These are phyloP conservation scores for Saprolegnia parasitica DNA, from an alignment of 352 stramenopile genomes.

Conservation along the genomic window DNA sequence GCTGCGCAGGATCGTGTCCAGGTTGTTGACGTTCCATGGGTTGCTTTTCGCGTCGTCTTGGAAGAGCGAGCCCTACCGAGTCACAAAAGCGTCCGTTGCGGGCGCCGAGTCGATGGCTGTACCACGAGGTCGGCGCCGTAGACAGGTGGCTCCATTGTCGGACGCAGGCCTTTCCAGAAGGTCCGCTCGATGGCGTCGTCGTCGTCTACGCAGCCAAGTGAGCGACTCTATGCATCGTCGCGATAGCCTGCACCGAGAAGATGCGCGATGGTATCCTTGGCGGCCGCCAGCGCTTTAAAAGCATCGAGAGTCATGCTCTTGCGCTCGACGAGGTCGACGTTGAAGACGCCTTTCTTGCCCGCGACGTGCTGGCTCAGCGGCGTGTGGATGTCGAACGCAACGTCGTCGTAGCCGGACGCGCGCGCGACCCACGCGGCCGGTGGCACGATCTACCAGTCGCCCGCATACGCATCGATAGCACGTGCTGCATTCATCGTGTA, in stretches of 20 bases:
- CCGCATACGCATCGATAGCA: not conserved
- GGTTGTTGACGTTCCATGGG: slow-evolving; percentile 84
- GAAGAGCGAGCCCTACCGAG: slow-evolving; percentile 73
- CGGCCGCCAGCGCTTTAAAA: slow-evolving; percentile 49
- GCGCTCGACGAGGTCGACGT: slow-evolving; percentile 85
- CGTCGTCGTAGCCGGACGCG: slow-evolving; percentile 44
- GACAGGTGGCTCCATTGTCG: slow-evolving; percentile 81
- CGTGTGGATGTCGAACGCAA: slow-evolving; percentile 46
- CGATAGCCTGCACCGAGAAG: slow-evolving; percentile 3
- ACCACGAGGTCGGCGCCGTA: slow-evolving; percentile 90
- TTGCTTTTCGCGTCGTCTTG: slow-evolving; percentile 43
- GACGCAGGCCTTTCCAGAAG: slow-evolving; percentile 86
- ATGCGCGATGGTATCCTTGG: slow-evolving; percentile 21
- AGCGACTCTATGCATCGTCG: too few relatives aligned
- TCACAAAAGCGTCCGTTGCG: not conserved
- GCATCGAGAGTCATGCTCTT: slow-evolving; percentile 60
- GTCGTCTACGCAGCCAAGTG: slow-evolving; percentile 37
- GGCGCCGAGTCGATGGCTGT: slow-evolving; percentile 5
- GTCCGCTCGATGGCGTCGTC: slow-evolving; percentile 60
- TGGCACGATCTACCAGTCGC: slow-evolving; percentile 48
- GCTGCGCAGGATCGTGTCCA: slow-evolving; percentile 81
- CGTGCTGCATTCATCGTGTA: slow-evolving; percentile 31
- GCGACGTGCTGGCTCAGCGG: slow-evolving; percentile 84
- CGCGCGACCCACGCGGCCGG: slow-evolving; percentile 72
- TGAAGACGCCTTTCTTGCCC: slow-evolving; percentile 86